These are phyloP conservation scores for Hamiltosporidium magnivora DNA, from an alignment of 371 early-diverging fungal genomes.

Conservation along the genomic window DNA sequence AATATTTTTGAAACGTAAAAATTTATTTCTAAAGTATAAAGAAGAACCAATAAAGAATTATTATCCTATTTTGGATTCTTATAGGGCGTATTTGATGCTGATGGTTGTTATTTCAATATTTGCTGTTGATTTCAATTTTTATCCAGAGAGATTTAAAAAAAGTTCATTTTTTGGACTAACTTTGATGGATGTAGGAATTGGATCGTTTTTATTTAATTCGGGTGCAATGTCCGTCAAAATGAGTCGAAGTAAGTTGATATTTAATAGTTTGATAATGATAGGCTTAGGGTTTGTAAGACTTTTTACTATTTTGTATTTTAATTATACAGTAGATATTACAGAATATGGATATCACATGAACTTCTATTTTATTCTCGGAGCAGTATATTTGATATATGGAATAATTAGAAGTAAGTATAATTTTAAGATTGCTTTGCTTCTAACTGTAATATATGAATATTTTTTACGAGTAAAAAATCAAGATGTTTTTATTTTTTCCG, in stretches of 20 bases:
- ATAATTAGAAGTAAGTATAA: slow-evolving; percentile 8
- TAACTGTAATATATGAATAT: slow-evolving; percentile 19
- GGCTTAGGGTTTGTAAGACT: slow-evolving; percentile 43
- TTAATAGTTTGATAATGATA: slow-evolving; percentile 14
- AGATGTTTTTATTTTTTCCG: slow-evolving; percentile 7
- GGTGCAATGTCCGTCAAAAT: slow-evolving; percentile 25
- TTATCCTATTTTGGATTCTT: not conserved
- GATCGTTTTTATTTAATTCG: slow-evolving; percentile 39
- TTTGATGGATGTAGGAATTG: slow-evolving; percentile 56
- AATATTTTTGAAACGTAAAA: too few species aligned
- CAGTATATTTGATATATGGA: slow-evolving; percentile 18
- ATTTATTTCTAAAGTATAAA: too few species aligned
- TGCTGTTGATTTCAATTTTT: slow-evolving; percentile 45
- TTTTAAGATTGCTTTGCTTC: not conserved
- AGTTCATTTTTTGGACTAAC: slow-evolving; percentile 32
- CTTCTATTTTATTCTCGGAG: slow-evolving; percentile 51
- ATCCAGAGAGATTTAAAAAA: slow-evolving; percentile 34
- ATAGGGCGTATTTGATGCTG: slow-evolving; percentile 7
- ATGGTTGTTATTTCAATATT: slow-evolving; percentile 43
- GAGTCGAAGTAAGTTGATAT: slow-evolving; percentile 10
- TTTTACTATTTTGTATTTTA: slow-evolving; percentile 19
- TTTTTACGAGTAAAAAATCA: not conserved
- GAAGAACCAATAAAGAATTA: too few species aligned
- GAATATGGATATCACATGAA: slow-evolving; percentile 54
- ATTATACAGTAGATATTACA: slow-evolving; percentile 39